phyloP scores from a whole-genome alignment of 345 rosid genomes.

The Gossypioides kirkii region DNA sequence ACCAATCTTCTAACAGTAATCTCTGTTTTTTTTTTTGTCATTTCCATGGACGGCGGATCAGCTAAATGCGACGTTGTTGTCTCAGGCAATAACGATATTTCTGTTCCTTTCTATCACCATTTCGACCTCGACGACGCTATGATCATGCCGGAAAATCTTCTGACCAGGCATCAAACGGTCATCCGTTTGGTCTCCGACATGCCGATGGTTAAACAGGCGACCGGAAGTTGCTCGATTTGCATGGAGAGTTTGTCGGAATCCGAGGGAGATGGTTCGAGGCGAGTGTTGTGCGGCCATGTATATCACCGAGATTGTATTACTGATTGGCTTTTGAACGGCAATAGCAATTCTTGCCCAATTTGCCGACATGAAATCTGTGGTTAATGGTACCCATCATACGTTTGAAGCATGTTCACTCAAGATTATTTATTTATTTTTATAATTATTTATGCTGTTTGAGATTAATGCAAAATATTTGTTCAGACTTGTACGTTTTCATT shows the following conservation, averaged over 20 bases:
- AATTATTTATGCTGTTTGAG: no score
- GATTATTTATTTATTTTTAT: no score
- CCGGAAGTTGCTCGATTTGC: constrained; percentile 6
- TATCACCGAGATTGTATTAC: constrained; percentile 10
- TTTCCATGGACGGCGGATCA: background rate
- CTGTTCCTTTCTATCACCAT: background rate
- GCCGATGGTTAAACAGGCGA: background rate
- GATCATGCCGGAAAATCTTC: background rate
- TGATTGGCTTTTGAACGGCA: constrained; percentile 3
- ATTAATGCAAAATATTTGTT: no score
- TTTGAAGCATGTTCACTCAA: no score
- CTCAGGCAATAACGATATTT: background rate
- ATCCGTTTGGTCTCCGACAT: background rate
- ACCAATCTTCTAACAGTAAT: background rate
- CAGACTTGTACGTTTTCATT: no score
- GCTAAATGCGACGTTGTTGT: background rate
- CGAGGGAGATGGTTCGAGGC: background rate
- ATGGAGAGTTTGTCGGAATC: constrained; percentile 1
- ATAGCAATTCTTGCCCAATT: constrained; percentile 10
- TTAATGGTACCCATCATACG: no score
- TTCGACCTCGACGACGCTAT: constrained; percentile 13
- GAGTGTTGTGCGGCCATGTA: constrained; percentile 9
- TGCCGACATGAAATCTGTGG: constrained; percentile 8
- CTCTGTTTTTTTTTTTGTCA: background rate
- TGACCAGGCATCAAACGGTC: background rate